These are phyloP conservation scores for Phylloporus rhodoxanthus DNA, from an alignment of 768 basidiomycete genomes.

Conservation along the genomic window DNA sequence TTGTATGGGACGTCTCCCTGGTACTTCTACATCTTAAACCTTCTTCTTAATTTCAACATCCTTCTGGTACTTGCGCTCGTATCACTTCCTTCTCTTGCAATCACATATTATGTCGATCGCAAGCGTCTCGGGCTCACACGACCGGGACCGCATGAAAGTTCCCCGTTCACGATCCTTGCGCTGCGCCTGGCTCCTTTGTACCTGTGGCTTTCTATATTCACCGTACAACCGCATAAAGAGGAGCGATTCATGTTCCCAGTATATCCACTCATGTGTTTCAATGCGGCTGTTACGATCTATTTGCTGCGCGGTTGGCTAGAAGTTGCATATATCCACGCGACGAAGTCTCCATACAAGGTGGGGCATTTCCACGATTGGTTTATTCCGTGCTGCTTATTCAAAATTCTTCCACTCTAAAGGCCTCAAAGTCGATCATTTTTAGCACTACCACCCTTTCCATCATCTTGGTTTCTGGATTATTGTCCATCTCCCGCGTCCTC, in stretches of 20 bases:
- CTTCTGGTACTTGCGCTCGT: constrained; percentile 73
- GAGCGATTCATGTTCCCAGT: constrained; percentile 98
- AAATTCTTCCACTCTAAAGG: constrained; percentile 39
- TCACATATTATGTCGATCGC: constrained; percentile 72
- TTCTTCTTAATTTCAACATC: constrained; percentile 92
- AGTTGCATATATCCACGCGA: constrained; percentile 61
- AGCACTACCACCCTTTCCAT: constrained; percentile 67
- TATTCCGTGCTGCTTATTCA: constrained; percentile 1
- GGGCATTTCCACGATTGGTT: constrained; percentile 19
- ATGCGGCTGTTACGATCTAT: constrained; percentile 85
- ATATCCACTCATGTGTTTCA: constrained; percentile 89
- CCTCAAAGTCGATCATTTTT: constrained; percentile 72
- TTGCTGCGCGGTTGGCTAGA: constrained; percentile 86
- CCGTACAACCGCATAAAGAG: constrained; percentile 88
- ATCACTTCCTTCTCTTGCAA: constrained; percentile 68
- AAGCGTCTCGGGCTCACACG: constrained; percentile 61
- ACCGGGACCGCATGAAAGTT: constrained; percentile 55
- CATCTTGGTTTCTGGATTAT: constrained; percentile 53
- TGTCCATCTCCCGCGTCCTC: constrained; percentile 76
- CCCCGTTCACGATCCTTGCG: constrained; percentile 71
- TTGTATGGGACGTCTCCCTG: constrained; percentile 90
- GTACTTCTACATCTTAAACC: constrained; percentile 82
- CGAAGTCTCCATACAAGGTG: constrained; percentile 82
- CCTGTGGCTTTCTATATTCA: constrained; percentile 81
- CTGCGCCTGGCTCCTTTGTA: constrained; percentile 85